These are phyloP conservation scores for Lentinus polychrous DNA, from an alignment of 1,284 basidiomycete species.

Conservation along the genomic window DNA sequence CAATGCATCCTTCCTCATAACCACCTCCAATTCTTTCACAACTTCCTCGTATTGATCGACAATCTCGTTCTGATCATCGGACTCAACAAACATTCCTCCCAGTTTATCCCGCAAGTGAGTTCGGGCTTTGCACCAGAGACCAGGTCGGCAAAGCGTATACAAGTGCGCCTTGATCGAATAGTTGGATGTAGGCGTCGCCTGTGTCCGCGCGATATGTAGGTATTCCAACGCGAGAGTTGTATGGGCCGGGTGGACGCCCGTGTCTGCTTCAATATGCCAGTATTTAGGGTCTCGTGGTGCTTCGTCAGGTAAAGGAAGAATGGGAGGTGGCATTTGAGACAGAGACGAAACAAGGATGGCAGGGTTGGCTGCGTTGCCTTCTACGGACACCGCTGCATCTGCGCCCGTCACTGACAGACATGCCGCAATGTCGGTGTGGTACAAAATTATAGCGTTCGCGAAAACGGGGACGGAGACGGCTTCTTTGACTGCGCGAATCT, in stretches of 20 bases:
- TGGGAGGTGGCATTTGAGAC: not conserved
- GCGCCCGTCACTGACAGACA: slow-evolving; percentile 81
- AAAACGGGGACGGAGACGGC: slow-evolving; percentile 91
- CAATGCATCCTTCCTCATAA: slow-evolving; percentile 51
- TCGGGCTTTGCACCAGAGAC: slow-evolving; percentile 60
- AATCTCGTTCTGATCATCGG: slow-evolving; percentile 30
- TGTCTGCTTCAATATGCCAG: slow-evolving; percentile 27
- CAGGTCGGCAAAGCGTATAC: slow-evolving; percentile 87
- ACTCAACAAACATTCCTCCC: slow-evolving; percentile 39
- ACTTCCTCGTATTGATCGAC: slow-evolving; percentile 54
- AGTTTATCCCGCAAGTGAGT: slow-evolving; percentile 69
- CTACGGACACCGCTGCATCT: slow-evolving; percentile 93
- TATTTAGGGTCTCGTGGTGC: not conserved
- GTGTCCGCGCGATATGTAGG: slow-evolving; percentile 68
- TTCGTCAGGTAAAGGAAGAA: slow-evolving; percentile 11
- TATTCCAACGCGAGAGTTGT: slow-evolving; percentile 80
- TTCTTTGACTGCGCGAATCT: slow-evolving; percentile 34
- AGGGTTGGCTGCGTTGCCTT: slow-evolving; percentile 93
- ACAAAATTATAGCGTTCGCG: slow-evolving; percentile 94
- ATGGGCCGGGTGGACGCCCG: slow-evolving; percentile 51
- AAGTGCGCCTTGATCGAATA: slow-evolving; percentile 89
- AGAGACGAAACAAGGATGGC: slow-evolving; percentile 55
- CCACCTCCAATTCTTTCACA: slow-evolving; percentile 56
- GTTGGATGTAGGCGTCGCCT: slow-evolving; percentile 67
- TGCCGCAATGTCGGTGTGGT: slow-evolving; percentile 69